Conservation (phyloP, 805 yeast species). For the Blastobotrys robertii region DNA sequence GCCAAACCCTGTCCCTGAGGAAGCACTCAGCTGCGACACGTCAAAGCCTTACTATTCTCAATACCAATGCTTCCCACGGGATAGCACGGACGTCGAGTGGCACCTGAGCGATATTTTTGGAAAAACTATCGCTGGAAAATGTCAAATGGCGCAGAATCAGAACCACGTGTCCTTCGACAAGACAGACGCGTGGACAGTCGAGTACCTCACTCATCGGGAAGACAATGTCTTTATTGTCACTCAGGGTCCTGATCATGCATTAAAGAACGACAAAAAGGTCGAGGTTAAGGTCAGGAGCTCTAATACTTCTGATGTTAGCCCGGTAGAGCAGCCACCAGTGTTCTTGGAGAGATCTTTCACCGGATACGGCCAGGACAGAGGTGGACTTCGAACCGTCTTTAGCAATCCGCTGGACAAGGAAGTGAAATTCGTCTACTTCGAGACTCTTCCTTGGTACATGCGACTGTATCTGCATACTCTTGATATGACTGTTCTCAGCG, state of each 20-base stretch:
- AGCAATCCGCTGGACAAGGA: slow-evolving; percentile 50
- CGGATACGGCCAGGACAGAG: slow-evolving; percentile 84
- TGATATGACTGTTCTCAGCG: slow-evolving; percentile 15
- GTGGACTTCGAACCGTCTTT: slow-evolving; percentile 75
- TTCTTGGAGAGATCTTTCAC: slow-evolving; percentile 70
- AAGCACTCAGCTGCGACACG: slow-evolving; percentile 63
- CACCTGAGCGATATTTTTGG: slow-evolving; percentile 63
- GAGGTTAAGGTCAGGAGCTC: slow-evolving; percentile 30
- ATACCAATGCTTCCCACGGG: slow-evolving; percentile 76
- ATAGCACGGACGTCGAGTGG: slow-evolving; percentile 38
- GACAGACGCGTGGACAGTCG: slow-evolving; percentile 9
- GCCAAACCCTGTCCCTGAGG: slow-evolving; percentile 70
- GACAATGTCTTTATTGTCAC: slow-evolving; percentile 2
- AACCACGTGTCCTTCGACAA: slow-evolving; percentile 21
- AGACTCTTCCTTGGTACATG: slow-evolving; percentile 89
- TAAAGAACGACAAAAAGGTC: neutral
- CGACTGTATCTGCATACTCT: slow-evolving; percentile 70
- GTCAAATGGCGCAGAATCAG: slow-evolving; percentile 40
- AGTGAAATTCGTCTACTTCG: slow-evolving; percentile 54
- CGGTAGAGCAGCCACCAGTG: slow-evolving; percentile 47
- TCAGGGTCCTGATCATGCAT: neutral
- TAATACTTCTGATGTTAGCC: slow-evolving; percentile 28
- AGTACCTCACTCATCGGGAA: neutral
- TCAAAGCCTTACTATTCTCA: slow-evolving; percentile 43
- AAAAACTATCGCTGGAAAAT: slow-evolving; percentile 50